Evolutionary conservation across 306 rosid genomes (phyloP).

Genomic region (Trifolium pratense): DNA sequence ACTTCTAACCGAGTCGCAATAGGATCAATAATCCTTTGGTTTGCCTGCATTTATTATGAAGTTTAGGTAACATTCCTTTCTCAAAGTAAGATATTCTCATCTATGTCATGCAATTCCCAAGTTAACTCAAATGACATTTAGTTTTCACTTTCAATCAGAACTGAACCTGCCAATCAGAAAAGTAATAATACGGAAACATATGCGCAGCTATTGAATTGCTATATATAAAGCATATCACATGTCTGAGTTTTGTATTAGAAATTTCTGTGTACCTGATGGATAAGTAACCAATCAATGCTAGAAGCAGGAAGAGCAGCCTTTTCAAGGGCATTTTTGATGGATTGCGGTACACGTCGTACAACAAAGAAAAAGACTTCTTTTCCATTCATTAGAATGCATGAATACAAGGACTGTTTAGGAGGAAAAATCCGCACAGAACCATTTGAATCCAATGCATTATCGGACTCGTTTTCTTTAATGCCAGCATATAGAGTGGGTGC

Average conservation of each 20-base stretch:
- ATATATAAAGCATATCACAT: too few species aligned
- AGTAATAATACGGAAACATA: not conserved
- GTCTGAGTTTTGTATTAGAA: conserved; percentile 22
- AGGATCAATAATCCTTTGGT: conserved; percentile 88
- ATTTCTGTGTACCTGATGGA: conserved; percentile 77
- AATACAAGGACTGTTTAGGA: conserved; percentile 58
- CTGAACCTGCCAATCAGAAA: conserved; percentile 1
- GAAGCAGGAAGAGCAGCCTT: conserved; percentile 77
- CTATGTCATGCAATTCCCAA: too few species aligned
- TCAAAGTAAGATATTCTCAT: too few species aligned
- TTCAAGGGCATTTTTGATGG: conserved; percentile 74
- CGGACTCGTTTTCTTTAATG: conserved; percentile 49
- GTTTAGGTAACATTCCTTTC: too few species aligned
- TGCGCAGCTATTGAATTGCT: too few species aligned
- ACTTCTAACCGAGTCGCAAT: conserved; percentile 76
- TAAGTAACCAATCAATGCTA: conserved; percentile 90
- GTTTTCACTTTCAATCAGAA: not conserved
- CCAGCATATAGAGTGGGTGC: conserved; percentile 48
- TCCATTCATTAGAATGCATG: conserved; percentile 83
- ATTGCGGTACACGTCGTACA: conserved; percentile 79
- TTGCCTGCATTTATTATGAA: conserved; percentile 67
- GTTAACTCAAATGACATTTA: not conserved
- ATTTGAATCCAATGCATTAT: conserved; percentile 69
- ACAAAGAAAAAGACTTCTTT: conserved; percentile 95
- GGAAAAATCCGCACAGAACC: conserved; percentile 70